Conservation (phyloP, 805 yeast genomes). For the Nakazawaea ambrosiae region DNA sequence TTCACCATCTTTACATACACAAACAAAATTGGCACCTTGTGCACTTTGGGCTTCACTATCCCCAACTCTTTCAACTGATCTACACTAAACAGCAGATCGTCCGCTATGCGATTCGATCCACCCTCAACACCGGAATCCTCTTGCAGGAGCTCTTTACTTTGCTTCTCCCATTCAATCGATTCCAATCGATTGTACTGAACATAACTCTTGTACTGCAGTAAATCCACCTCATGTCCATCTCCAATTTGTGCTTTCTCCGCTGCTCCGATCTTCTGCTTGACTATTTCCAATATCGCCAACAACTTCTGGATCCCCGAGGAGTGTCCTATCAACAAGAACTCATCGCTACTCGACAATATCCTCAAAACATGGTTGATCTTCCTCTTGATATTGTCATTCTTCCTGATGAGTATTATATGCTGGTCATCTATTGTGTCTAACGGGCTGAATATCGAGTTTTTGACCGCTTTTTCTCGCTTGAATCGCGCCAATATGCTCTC, state of each 20-base stretch:
- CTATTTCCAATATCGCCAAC: slow-evolving; percentile 6
- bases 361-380: slow-evolving; percentile 5
- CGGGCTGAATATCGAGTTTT: neutral
- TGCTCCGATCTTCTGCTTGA: slow-evolving; percentile 5
- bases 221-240: neutral
- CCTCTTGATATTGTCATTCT: slow-evolving; percentile 11
- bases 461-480: no score
- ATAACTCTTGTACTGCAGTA: neutral
- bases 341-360: neutral
- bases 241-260: neutral
- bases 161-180: neutral
- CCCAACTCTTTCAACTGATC: slow-evolving; percentile 7
- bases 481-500: no score
- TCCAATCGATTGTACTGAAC: slow-evolving; percentile 8
- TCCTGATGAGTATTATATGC: slow-evolving; percentile 2
- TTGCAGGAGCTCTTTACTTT: neutral
- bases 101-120: no score
- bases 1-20: slow-evolving; percentile 2
- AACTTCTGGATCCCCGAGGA: slow-evolving; percentile 9
- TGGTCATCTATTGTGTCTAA: neutral
- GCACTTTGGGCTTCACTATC: slow-evolving; percentile 1
- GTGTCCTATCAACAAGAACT: slow-evolving; percentile 4
- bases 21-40: slow-evolving; percentile 9
- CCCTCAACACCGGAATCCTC: neutral
- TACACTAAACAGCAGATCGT: slow-evolving; percentile 5